Evolutionary conservation across 2,329 filamentous ascomycete genomes (phyloP), one percentile per base, ranked within the genome.

Genomic region (Aureobasidium zeae): DNA sequence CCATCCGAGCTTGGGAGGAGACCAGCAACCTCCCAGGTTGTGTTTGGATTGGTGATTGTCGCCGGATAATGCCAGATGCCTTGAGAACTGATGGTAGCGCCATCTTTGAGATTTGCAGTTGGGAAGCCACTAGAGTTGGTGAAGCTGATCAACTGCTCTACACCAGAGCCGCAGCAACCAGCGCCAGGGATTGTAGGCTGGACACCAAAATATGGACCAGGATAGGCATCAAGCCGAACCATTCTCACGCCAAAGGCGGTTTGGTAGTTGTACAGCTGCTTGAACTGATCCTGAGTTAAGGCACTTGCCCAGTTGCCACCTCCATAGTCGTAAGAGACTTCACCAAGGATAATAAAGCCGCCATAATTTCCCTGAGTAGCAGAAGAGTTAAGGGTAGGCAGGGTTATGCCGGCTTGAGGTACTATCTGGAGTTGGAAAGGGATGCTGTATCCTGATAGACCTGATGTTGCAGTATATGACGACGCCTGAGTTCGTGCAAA

Each of bases 21-120:
- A 20, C 66, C 60, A 5, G 74, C 75, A 51, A 79, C 66, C 39
- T 72, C 62, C 56, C 64, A 70, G n/a, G 76, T 72, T 8, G 68
- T 71, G 22, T 60, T 67, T 2, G 70, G 52, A 54, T 79, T 68
- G 43, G 63, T 70, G 52, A 80, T 73, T 13, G 58, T 63, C 12
- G 75, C 73, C 11, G 74, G 73, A 54, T 76, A 76, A 53, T 80
- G 76, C 59, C 65, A 79, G 13, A 79, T 66, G 12, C 72, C 72
- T 15, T 59, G 36, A 51, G 47, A 74, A 49, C 63, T 71, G 21
- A 74, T 62, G 28, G 63, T 66, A 19, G 67, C 70, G 25, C 62
- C 64, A 26, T 25, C 17, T n/a, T 31, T 72, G 38, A 79, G 52
- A 13, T 72, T 73, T 20, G 76, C 69, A 5, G 71, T 71, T 2